These are phyloP conservation scores for Alternaria angustiovoidea DNA, from an alignment of 2,329 filamentous ascomycete genomes.

Conservation along the genomic window DNA sequence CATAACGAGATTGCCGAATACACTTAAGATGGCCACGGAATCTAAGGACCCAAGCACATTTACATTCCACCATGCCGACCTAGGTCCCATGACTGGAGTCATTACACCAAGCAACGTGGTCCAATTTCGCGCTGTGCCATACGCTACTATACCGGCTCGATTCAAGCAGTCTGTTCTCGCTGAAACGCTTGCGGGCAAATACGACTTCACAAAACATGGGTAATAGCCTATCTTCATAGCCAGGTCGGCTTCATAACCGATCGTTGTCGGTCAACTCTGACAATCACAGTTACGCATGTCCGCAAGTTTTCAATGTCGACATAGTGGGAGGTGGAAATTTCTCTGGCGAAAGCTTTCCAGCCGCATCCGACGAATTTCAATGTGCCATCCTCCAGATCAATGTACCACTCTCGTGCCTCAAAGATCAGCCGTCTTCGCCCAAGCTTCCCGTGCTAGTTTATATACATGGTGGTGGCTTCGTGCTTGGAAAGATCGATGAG, in stretches of 20 bases:
- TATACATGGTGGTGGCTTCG: constrained; percentile 62
- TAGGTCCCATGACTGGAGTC: constrained; percentile 31
- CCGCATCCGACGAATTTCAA: constrained; percentile 21
- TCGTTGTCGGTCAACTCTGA: neutral
- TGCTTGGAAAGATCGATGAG: constrained; percentile 46
- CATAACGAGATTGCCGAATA: too few relatives aligned
- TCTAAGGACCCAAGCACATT: constrained; percentile 13
- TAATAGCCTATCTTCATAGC: neutral
- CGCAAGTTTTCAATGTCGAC: constrained; percentile 21
- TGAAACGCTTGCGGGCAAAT: constrained; percentile 5
- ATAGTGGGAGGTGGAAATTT: constrained; percentile 23
- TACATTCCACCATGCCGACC: constrained; percentile 23
- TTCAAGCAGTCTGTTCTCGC: constrained; percentile 31
- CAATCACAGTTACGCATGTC: constrained; percentile 26
- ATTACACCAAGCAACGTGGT: constrained; percentile 32
- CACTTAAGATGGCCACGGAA: neutral
- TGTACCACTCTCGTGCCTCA: constrained; percentile 25
- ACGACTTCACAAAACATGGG: constrained; percentile 31
- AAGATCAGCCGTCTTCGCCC: neutral
- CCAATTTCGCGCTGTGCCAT: constrained; percentile 36
- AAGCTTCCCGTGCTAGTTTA: constrained; percentile 60
- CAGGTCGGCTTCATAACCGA: neutral
- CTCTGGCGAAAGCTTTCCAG: constrained; percentile 11
- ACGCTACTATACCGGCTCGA: constrained; percentile 30
- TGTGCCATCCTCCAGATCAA: constrained; percentile 36